Evolutionary conservation across 2,329 filamentous ascomycete genomes (phyloP), one percentile per base, ranked within the genome.

Genomic region (Pseudocercospora fijiensis): DNA sequence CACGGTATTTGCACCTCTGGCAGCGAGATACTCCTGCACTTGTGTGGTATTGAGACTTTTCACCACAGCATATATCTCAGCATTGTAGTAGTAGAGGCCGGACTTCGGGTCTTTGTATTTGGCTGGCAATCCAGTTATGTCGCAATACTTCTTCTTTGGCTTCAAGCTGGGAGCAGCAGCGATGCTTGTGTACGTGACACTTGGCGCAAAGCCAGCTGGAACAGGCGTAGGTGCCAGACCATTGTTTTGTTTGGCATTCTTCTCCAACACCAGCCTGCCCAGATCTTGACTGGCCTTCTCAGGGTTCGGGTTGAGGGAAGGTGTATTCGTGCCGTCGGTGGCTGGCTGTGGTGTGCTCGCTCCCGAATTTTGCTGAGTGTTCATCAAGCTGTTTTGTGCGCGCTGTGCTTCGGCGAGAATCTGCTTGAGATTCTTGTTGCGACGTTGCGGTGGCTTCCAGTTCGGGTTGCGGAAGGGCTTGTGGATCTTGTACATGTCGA

Each of bases 371-470:
- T 91, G 89, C 60, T 76, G 74, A 0, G 91, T 96, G 16, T 90
- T 91, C 74, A 93, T 83, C 37, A 91, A 84, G 3, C 92, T 96
- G n/a, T 92, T 91, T 81, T 98, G 94, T 75, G 90, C 91, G 71
- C 92, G 89, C 22, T 90, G 87, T 11, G 90, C 91, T 73, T 99
- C 95, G 64, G 92, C 90, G 65, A 99, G 84, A 67, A 99, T 95
- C 72, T 96, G 91, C 79, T 98, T 98, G 79, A 98, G 89, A 78
- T 96, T 98, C 83, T 99, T 99, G 86, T 99, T 99, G 78, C 95
- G 91, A 58, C 95, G 92, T 78, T 93, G 90, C 69, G 94, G 92
- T 16, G 95, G 92, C 75, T 91, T 92, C 95, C 95, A 99, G 76
- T 87, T 81, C 2, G 90, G 83, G 76, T 92, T 96, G 77, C 94